Conservation (phyloP, 164 flowering plant species). For the Berberis thunbergii region DNA sequence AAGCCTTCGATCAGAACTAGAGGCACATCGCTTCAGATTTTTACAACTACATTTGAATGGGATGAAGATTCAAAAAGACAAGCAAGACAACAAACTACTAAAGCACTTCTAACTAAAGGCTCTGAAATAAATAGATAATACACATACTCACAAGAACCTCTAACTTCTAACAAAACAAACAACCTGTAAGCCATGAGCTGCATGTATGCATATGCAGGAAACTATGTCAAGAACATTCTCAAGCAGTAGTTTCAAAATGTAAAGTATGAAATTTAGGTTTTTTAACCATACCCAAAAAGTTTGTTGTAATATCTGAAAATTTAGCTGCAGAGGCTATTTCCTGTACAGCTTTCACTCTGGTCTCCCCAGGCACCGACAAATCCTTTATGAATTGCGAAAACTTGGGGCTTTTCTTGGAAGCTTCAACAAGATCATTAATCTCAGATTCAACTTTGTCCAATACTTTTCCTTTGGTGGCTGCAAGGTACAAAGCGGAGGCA, state of each 20-base stretch:
- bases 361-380: conserved; percentile 1
- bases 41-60: too few species aligned
- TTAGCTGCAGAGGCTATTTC: conserved; percentile 55
- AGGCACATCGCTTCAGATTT: too few species aligned
- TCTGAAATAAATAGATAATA: too few species aligned
- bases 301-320: conserved; percentile 58
- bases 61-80: too few species aligned
- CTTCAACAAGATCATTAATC: conserved; percentile 53
- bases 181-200: too few species aligned
- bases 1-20: too few species aligned
- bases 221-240: neutral
- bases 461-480: conserved; percentile 55
- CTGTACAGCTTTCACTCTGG: conserved; percentile 35
- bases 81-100: too few species aligned
- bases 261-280: neutral
- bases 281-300: conserved; percentile 57
- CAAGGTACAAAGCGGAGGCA: conserved; percentile 75
- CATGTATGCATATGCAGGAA: neutral
- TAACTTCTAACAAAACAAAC: too few species aligned
- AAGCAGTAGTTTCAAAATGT: neutral
- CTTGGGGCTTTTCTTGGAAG: conserved; percentile 48
- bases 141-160: too few species aligned
- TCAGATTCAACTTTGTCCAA: conserved; percentile 79
- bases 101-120: too few species aligned
- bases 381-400: conserved; percentile 51